Percentiles rank a stretch among this genome's conserved stretches.
phyloP scores from a whole-genome alignment of 139 green algal species.

The Spirogloea muscicola region DNA sequence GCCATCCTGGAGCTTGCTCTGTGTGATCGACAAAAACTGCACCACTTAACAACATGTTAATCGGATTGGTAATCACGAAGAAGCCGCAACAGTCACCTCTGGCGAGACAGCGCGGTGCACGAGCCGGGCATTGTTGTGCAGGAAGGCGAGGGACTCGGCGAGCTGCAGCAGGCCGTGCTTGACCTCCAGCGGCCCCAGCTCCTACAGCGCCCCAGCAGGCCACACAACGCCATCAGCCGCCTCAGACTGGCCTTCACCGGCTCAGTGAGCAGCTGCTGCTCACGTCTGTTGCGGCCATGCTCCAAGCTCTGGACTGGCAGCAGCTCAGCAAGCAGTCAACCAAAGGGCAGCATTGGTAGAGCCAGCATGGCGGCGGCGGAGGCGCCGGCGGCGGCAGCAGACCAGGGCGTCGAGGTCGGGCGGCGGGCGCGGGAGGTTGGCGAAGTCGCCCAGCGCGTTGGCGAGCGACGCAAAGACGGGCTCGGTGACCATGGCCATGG shows the following conservation, averaged over 20 bases:
- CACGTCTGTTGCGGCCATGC: too few relatives aligned
- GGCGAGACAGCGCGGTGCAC: constrained; percentile 64
- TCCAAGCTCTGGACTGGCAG: too few relatives aligned
- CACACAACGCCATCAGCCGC: too few relatives aligned
- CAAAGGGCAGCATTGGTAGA: too few relatives aligned
- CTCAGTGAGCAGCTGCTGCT: too few relatives aligned
- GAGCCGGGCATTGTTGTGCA: constrained; percentile 68
- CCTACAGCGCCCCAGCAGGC: too few relatives aligned
- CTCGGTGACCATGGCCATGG: constrained; percentile 82
- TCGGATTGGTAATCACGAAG: background rate
- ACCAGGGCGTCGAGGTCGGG: constrained; percentile 34
- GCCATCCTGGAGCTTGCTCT: too few relatives aligned
- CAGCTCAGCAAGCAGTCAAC: too few relatives aligned
- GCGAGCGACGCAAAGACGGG: constrained; percentile 61
- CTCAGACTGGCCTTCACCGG: too few relatives aligned
- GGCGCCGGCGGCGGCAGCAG: background rate
- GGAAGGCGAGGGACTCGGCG: constrained; percentile 69
- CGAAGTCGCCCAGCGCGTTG: constrained; percentile 59
- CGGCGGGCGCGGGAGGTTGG: constrained; percentile 30
- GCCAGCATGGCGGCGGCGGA: too few relatives aligned
- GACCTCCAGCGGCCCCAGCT: constrained; percentile 65
- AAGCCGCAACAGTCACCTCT: constrained; percentile 19
- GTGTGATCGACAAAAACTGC: too few relatives aligned
- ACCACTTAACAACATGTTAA: background rate
- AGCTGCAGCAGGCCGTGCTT: constrained; percentile 73